Conservation (phyloP, 2,329 filamentous ascomycete genomes). For the Fusarium ramigenum region DNA sequence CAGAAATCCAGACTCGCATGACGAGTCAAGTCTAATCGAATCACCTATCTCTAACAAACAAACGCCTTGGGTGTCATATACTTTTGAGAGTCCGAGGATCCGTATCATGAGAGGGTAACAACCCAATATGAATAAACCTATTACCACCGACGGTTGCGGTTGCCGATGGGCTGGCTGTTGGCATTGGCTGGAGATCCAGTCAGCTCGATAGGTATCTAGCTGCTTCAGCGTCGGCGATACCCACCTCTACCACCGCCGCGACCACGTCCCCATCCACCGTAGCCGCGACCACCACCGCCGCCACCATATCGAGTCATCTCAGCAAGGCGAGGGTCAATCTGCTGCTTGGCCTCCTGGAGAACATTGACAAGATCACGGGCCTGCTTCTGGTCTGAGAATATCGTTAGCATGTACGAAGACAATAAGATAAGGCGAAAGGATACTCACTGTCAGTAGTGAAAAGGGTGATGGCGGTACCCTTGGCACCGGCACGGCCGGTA, state of each 20-base stretch:
- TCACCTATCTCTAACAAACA: conserved; percentile 44
- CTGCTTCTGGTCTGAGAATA: conserved; percentile 80
- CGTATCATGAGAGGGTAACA: conserved; percentile 22
- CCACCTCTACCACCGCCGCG: conserved; percentile 64
- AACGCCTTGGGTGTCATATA: conserved; percentile 44
- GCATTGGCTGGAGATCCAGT: conserved; percentile 55
- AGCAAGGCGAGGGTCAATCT: conserved; percentile 92
- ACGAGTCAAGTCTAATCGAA: conserved; percentile 44
- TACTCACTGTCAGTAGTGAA: conserved; percentile 99
- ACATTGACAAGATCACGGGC: conserved; percentile 95
- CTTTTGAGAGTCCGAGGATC: conserved; percentile 36
- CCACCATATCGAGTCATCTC: conserved; percentile 96
- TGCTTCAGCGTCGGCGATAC: conserved; percentile 50
- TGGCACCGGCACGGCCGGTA: conserved; percentile 93
- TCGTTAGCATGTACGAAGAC: conserved; percentile 47
- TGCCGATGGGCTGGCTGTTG: conserved; percentile 61
- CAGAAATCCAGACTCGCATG: conserved; percentile 40
- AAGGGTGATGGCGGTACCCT: conserved; percentile 95
- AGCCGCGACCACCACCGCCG: conserved; percentile 76
- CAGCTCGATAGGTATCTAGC: conserved; percentile 48
- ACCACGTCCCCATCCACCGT: conserved; percentile 76
- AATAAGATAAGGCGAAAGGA: neutral
- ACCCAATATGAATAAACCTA: conserved; percentile 28
- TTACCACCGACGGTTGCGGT: conserved; percentile 64
- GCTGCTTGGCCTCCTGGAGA: conserved; percentile 95